Evolutionary conservation across 1,139 yeast genomes (phyloP).

Genomic region (Suhomyces bolitotheri): DNA sequence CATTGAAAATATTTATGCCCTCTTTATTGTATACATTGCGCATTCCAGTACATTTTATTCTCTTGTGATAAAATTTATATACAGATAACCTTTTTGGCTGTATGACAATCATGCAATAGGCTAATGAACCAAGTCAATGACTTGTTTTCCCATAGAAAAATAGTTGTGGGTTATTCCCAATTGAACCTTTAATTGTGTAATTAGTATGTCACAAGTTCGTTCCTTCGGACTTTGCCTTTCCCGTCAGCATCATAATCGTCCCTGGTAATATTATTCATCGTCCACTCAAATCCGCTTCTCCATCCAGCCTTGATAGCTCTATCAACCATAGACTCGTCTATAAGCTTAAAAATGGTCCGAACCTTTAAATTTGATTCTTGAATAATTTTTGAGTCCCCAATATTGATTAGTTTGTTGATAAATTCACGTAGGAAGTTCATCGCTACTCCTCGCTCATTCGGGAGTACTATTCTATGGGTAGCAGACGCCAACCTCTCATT

Average conservation of each 20-base stretch:
- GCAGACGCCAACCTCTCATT: constrained; percentile 6
- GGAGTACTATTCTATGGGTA: constrained; percentile 19
- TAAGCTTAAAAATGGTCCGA: constrained; percentile 22
- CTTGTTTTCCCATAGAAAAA: no score
- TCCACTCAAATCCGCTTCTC: constrained; percentile 20
- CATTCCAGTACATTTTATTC: no score
- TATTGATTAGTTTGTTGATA: constrained; percentile 23
- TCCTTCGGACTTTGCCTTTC: neutral
- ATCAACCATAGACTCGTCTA: constrained; percentile 27
- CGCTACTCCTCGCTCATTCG: constrained; percentile 29
- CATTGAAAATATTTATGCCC: no score
- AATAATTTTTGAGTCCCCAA: constrained; percentile 14
- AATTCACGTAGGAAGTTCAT: constrained; percentile 23
- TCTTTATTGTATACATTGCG: no score
- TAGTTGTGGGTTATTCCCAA: no score
- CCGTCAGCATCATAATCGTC: neutral
- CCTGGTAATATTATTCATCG: constrained; percentile 1
- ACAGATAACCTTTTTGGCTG: no score
- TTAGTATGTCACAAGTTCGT: neutral
- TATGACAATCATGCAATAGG: no score
- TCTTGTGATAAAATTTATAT: no score
- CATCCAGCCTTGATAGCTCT: constrained; percentile 23
- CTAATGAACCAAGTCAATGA: no score
- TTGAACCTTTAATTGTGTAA: no score
- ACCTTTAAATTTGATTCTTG: constrained; percentile 20